These are phyloP conservation scores for Trichoderma parareesei DNA, from an alignment of 495 filamentous ascomycete species.

Conservation along the genomic window DNA sequence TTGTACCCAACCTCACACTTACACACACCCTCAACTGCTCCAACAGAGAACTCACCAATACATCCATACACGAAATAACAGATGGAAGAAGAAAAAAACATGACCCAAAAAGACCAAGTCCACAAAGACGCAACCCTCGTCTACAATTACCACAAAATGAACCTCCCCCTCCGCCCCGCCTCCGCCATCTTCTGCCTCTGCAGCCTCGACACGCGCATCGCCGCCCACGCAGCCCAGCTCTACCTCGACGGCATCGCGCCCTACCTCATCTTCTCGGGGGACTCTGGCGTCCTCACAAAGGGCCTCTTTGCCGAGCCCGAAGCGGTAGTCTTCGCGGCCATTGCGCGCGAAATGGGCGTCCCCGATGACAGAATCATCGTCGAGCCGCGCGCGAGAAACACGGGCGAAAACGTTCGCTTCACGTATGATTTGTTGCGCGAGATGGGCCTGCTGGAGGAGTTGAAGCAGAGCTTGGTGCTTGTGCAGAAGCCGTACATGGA, in stretches of 20 bases:
- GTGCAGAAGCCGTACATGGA: constrained; percentile 39
- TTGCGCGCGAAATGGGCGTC: constrained; percentile 23
- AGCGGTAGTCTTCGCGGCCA: constrained; percentile 29
- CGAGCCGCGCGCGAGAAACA: constrained; percentile 29
- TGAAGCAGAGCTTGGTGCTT: constrained; percentile 18
- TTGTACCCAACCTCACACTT: too few species aligned
- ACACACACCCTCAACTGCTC: not conserved
- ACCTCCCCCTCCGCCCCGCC: constrained; percentile 19
- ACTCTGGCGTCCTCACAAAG: constrained; percentile 25
- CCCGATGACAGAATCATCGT: constrained; percentile 22
- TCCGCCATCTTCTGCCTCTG: constrained; percentile 32
- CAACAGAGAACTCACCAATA: not conserved
- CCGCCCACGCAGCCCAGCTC: constrained; percentile 25
- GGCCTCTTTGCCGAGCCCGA: constrained; percentile 25
- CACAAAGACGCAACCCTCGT: constrained; percentile 22
- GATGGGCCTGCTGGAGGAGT: constrained; percentile 14
- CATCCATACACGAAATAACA: not conserved
- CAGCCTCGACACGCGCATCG: constrained; percentile 31
- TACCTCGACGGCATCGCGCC: constrained; percentile 23
- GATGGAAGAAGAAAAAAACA: not conserved
- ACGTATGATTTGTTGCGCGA: constrained; percentile 24
- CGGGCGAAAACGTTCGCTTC: constrained; percentile 34
- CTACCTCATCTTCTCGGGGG: constrained; percentile 31
- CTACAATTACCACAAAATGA: constrained; percentile 34
- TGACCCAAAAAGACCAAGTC: not conserved